Percentiles rank a stretch among this genome's conserved stretches.
phyloP scores from a whole-genome alignment of 805 yeast genomes.

The Cyberlindnera mrakii region DNA sequence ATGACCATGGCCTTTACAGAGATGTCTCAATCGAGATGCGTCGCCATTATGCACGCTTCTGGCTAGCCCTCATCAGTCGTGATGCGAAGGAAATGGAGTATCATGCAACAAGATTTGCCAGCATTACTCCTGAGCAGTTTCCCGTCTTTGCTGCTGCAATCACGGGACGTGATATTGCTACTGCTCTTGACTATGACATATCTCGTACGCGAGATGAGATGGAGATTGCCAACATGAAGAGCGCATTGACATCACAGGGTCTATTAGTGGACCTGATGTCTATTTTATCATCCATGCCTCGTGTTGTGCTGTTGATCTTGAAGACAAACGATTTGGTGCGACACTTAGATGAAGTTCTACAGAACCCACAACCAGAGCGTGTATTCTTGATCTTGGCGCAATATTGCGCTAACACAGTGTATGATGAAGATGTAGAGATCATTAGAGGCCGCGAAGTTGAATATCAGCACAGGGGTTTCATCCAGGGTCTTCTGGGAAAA shows the following conservation, averaged over 20 bases:
- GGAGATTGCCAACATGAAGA: conserved; percentile 67
- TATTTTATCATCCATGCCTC: conserved; percentile 72
- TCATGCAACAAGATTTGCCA: conserved; percentile 76
- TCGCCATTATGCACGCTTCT: conserved; percentile 80
- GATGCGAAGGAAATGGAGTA: conserved; percentile 59
- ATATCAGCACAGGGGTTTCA: not conserved
- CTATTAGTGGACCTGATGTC: conserved; percentile 72
- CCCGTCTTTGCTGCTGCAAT: conserved; percentile 87
- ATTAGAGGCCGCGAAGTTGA: not conserved
- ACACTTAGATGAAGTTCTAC: conserved; percentile 75
- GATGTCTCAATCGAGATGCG: conserved; percentile 73
- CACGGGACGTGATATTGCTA: conserved; percentile 85
- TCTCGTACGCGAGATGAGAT: conserved; percentile 44
- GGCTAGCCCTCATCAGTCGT: conserved; percentile 81
- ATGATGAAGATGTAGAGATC: conserved; percentile 54
- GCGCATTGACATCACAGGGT: conserved; percentile 53
- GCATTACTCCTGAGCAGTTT: conserved; percentile 70
- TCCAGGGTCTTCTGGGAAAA: not conserved
- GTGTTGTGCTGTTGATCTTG: conserved; percentile 76
- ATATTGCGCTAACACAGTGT: conserved; percentile 80
- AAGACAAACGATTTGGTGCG: conserved; percentile 94
- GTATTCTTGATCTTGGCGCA: conserved; percentile 85
- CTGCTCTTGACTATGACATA: conserved; percentile 63
- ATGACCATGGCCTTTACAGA: conserved; percentile 93
- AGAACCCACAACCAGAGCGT: conserved; percentile 75